Evolutionary conservation across 2,329 filamentous ascomycete species (phyloP).

Genomic region (Ceratocystis harringtonii): DNA sequence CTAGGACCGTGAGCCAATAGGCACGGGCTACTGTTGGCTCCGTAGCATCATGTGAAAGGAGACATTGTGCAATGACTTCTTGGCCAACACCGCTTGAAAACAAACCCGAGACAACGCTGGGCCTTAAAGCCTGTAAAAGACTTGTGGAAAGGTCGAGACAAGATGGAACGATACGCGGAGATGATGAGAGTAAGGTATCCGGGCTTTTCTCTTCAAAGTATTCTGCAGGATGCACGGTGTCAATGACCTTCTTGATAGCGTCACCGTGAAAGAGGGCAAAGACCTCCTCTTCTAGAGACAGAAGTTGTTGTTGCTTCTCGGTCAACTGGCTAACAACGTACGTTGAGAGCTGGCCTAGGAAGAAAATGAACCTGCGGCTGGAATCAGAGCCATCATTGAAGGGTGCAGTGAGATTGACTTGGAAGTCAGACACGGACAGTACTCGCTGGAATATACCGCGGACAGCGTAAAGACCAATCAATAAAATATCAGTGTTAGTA

Average conservation of each 20-base stretch:
- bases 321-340: conserved; percentile 27
- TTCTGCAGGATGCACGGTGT: not conserved
- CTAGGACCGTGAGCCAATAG: conserved; percentile 27
- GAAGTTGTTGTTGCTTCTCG: conserved; percentile 25
- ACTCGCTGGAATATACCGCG: conserved; percentile 7
- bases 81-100: conserved; percentile 27
- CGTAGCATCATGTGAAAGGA: conserved; percentile 6
- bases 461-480: conserved; percentile 14
- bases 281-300: conserved; percentile 25
- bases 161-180: not conserved
- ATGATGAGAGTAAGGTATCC: not conserved
- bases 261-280: conserved; percentile 27
- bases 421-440: not conserved
- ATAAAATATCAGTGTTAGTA: conserved; percentile 9
- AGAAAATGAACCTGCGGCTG: conserved; percentile 11
- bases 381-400: conserved; percentile 14
- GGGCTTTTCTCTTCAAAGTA: conserved; percentile 9
- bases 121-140: conserved; percentile 26
- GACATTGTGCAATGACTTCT: conserved; percentile 21
- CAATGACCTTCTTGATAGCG: not conserved
- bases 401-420: not conserved
- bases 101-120: conserved; percentile 25
- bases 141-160: conserved; percentile 25
- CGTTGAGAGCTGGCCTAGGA: conserved; percentile 23
- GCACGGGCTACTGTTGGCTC: not conserved